Percentiles rank a stretch among this genome's conserved stretches.
These are phyloP conservation scores for Pseudodiploospora longispora DNA, from an alignment of 2,329 filamentous ascomycete genomes.

Conservation along the genomic window DNA sequence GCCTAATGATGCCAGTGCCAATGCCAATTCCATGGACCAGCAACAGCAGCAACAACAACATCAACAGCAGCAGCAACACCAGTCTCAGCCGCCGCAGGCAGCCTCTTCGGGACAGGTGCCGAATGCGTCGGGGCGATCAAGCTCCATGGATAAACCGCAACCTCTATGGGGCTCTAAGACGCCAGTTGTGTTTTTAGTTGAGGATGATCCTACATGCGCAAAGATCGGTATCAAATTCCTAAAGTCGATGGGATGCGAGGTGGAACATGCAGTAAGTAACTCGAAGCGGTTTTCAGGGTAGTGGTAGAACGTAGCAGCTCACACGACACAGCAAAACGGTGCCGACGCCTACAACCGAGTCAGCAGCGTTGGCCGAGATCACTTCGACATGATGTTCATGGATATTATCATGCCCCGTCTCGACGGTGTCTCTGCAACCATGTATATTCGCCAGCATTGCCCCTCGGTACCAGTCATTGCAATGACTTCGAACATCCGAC, in stretches of 20 bases:
- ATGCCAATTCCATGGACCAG: slow-evolving; percentile 31
- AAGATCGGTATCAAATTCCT: slow-evolving; percentile 62
- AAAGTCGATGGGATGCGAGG: slow-evolving; percentile 55
- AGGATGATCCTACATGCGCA: slow-evolving; percentile 65
- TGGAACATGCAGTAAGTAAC: slow-evolving; percentile 55
- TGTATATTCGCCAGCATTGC: slow-evolving; percentile 83
- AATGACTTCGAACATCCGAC: slow-evolving; percentile 97
- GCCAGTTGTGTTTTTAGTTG: slow-evolving; percentile 82
- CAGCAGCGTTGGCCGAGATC: slow-evolving; percentile 34
- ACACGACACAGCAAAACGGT: slow-evolving; percentile 51
- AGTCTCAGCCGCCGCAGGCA: slow-evolving; percentile 1
- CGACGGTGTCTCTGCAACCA: slow-evolving; percentile 89
- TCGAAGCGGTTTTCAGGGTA: slow-evolving; percentile 11
- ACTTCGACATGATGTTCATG: slow-evolving; percentile 70
- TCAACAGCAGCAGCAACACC: slow-evolving; percentile 14
- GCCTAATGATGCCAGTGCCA: slow-evolving; percentile 46
- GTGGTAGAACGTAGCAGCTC: not conserved
- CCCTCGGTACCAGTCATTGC: slow-evolving; percentile 82
- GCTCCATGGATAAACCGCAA: slow-evolving; percentile 29
- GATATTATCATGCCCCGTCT: slow-evolving; percentile 96
- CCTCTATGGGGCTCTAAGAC: slow-evolving; percentile 49
- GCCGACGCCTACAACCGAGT: slow-evolving; percentile 87
- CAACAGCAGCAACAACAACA: slow-evolving; percentile 18
- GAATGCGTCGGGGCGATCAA: slow-evolving; percentile 16
- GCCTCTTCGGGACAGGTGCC: slow-evolving; percentile 12